Conservation (phyloP, 177 flowering plant species). For the Telopea speciosissima region DNA sequence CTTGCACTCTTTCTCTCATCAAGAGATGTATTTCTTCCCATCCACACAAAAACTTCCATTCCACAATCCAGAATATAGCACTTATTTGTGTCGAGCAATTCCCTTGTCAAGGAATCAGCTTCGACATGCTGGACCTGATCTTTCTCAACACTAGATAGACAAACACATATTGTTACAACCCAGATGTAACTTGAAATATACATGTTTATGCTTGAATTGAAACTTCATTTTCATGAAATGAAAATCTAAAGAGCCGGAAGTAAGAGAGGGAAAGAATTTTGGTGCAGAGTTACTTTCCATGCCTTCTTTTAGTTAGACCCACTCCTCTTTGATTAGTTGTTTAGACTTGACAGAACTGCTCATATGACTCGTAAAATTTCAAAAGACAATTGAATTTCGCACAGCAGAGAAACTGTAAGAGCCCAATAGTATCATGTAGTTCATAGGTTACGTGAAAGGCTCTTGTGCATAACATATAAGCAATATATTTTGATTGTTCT, state of each 20-base stretch:
- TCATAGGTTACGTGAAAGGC: no score
- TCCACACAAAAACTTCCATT: constrained; percentile 77
- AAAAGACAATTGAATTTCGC: no score
- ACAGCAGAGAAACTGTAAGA: no score
- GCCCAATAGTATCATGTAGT: no score
- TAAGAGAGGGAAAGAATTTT: no score
- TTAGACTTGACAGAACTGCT: no score
- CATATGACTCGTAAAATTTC: no score
- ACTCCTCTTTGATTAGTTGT: no score
- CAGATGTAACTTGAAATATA: neutral
- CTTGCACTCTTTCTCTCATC: constrained; percentile 82
- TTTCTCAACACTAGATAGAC: constrained; percentile 50
- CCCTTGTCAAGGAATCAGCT: constrained; percentile 56
- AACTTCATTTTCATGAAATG: neutral
- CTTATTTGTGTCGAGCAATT: constrained; percentile 65
- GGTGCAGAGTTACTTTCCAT: no score
- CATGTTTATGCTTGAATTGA: neutral
- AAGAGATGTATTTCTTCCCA: constrained; percentile 84
- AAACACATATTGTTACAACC: constrained; percentile 13
- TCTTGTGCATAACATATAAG: no score
- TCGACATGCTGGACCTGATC: constrained; percentile 52
- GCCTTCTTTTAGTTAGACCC: no score
- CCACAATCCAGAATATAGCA: constrained; percentile 86
- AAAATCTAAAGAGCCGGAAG: neutral
- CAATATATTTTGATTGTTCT: no score